Evolutionary conservation across 257 asterid species (phyloP).

Genomic region (Voacanga thouarsii): DNA sequence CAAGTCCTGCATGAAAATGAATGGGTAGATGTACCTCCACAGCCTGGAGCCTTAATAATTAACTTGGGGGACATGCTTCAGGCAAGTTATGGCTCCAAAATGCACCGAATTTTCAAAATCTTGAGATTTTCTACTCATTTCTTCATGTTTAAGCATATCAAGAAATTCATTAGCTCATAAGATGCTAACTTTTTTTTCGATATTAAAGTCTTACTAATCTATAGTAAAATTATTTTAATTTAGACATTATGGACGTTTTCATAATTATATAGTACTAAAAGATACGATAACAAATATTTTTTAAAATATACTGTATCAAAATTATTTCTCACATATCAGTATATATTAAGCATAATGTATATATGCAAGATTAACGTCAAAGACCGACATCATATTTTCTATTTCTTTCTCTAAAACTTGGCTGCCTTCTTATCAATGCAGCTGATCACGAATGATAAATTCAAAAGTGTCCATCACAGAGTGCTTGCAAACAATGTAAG

Average conservation of each 20-base stretch:
- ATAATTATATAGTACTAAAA: too few relatives aligned
- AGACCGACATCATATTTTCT: too few relatives aligned
- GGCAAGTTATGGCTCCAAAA: constrained; percentile 8
- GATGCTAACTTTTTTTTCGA: too few relatives aligned
- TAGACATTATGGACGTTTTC: neutral
- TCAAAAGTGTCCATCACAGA: constrained; percentile 20
- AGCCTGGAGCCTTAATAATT: constrained; percentile 15
- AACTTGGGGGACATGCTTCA: constrained; percentile 25
- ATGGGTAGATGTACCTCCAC: constrained; percentile 20
- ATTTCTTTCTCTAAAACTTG: neutral
- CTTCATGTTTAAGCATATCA: too few relatives aligned
- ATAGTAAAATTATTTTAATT: neutral
- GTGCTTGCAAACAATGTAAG: constrained; percentile 17
- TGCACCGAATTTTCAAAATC: too few relatives aligned
- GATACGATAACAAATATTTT: too few relatives aligned
- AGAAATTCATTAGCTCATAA: too few relatives aligned
- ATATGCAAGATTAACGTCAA: too few relatives aligned
- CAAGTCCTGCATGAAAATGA: constrained; percentile 18
- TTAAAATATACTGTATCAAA: too few relatives aligned
- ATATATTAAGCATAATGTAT: too few relatives aligned
- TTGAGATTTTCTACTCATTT: too few relatives aligned
- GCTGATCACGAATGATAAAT: constrained; percentile 23
- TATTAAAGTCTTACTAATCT: neutral
- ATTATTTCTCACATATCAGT: too few relatives aligned
- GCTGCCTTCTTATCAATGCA: neutral